phyloP scores from a whole-genome alignment of 805 yeast species.

The Ogataea glucozyma region DNA sequence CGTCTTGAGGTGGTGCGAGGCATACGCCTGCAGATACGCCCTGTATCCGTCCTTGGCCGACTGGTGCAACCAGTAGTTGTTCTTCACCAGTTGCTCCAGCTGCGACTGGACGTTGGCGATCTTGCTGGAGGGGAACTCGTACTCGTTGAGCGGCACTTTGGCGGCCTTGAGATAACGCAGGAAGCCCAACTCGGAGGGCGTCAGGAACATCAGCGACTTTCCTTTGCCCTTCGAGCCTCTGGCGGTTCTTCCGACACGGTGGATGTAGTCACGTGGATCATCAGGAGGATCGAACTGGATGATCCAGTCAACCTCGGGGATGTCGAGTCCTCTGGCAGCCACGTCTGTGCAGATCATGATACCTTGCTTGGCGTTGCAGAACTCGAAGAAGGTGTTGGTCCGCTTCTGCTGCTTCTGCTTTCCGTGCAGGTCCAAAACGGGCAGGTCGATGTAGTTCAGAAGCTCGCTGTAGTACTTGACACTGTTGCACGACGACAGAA shows the following conservation, averaged over 20 bases:
- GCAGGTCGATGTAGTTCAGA: constrained; percentile 92
- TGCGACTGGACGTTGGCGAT: constrained; percentile 96
- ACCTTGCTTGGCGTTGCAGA: constrained; percentile 95
- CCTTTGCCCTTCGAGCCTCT: constrained; percentile 90
- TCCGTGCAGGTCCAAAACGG: constrained; percentile 95
- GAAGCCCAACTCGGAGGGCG: constrained; percentile 93
- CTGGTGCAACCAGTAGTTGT: constrained; percentile 92
- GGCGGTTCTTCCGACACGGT: constrained; percentile 98
- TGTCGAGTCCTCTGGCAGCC: constrained; percentile 98
- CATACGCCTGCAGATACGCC: constrained; percentile 94
- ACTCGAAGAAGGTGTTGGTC: constrained; percentile 96
- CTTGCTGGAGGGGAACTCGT: constrained; percentile 90
- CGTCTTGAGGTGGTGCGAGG: constrained; percentile 93
- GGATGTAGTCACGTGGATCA: constrained; percentile 99
- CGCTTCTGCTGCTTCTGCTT: constrained; percentile 98
- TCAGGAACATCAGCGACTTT: constrained; percentile 89
- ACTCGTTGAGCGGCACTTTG: constrained; percentile 95
- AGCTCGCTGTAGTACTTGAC: constrained; percentile 96
- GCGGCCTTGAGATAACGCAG: constrained; percentile 93
- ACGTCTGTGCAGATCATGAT: constrained; percentile 95
- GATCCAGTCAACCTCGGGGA: constrained; percentile 99
- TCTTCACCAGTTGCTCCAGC: constrained; percentile 83
- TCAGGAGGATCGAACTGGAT: constrained; percentile 99
- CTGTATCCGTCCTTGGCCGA: constrained; percentile 97
- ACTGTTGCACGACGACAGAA: constrained; percentile 93